Percentiles rank a stretch among this genome's conserved stretches.
phyloP scores from a whole-genome alignment of 768 basidiomycete species.

The Hirschioporus abietinus region DNA sequence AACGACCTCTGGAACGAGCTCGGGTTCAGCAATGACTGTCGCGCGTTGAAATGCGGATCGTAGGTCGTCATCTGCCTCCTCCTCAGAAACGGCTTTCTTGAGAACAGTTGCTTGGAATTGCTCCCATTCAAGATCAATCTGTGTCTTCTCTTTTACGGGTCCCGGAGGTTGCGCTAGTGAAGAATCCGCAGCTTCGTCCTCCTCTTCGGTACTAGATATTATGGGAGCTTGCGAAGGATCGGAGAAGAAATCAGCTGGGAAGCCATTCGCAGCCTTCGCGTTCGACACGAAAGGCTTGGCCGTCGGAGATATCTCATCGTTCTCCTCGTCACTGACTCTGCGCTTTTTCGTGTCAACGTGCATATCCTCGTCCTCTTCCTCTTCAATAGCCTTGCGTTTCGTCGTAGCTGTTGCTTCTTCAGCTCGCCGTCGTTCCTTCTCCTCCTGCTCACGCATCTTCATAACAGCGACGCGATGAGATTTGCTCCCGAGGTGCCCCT shows the following conservation, averaged over 20 bases:
- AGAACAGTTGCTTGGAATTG: conserved; percentile 65
- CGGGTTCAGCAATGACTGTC: conserved; percentile 66
- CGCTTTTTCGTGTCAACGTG: conserved; percentile 29
- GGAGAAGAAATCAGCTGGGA: conserved; percentile 79
- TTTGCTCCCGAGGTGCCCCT: conserved; percentile 82
- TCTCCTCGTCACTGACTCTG: conserved; percentile 17
- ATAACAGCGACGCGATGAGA: conserved; percentile 46
- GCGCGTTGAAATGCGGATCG: conserved; percentile 60
- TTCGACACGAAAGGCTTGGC: not conserved
- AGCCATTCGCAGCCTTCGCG: conserved; percentile 18
- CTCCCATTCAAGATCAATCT: conserved; percentile 68
- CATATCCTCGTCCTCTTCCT: conserved; percentile 25
- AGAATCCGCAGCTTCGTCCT: conserved; percentile 12
- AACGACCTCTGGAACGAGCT: conserved; percentile 39
- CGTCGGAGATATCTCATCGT: conserved; percentile 7
- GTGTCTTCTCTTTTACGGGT: conserved; percentile 20
- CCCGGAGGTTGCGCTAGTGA: conserved; percentile 15
- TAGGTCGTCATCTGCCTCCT: conserved; percentile 17
- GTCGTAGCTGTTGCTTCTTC: conserved; percentile 19
- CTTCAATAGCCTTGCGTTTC: conserved; percentile 31
- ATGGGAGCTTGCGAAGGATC: conserved; percentile 55
- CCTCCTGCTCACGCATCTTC: conserved; percentile 56
- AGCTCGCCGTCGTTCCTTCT: conserved; percentile 19
- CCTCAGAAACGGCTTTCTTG: conserved; percentile 23
- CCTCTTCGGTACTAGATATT: conserved; percentile 30